A percentile compares a stretch with the other conserved stretches of the same genome.
Conservation (phyloP, 2,329 filamentous ascomycete genomes). For the Phialemonium atrogriseum region DNA sequence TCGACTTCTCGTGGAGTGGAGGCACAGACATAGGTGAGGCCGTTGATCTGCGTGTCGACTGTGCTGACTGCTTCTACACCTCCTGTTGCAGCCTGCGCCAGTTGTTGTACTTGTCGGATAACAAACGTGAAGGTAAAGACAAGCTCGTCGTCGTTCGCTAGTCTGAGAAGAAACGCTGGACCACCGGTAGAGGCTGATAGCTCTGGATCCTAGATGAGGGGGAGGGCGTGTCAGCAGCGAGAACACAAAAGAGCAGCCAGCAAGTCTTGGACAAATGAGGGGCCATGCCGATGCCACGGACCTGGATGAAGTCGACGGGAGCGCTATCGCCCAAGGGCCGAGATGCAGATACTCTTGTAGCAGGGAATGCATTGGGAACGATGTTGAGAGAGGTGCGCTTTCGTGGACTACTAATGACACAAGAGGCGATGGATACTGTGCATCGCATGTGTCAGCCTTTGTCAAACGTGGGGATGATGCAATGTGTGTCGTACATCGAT, state of each 20-base stretch:
- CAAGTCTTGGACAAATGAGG: conserved; percentile 6
- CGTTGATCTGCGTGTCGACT: conserved; percentile 71
- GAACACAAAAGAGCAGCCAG: neutral
- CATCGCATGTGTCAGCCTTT: conserved; percentile 12
- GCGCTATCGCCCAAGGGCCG: conserved; percentile 65
- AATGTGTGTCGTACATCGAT: conserved; percentile 56
- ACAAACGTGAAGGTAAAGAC: conserved; percentile 90
- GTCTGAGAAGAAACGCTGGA: conserved; percentile 75
- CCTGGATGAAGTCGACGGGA: conserved; percentile 87
- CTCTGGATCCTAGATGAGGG: conserved; percentile 64
- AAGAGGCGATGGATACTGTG: conserved; percentile 77
- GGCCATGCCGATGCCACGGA: conserved; percentile 30
- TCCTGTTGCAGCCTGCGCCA: conserved; percentile 30
- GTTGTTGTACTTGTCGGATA: conserved; percentile 44
- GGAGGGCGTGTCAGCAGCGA: neutral
- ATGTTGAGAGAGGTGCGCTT: conserved; percentile 71
- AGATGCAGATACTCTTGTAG: conserved; percentile 65
- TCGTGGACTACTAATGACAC: conserved; percentile 72
- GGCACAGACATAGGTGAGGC: conserved; percentile 86
- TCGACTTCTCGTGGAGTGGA: conserved; percentile 82
- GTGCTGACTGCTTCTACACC: conserved; percentile 40
- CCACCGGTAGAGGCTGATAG: conserved; percentile 32
- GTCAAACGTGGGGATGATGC: conserved; percentile 5
- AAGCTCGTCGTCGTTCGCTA: conserved; percentile 86
- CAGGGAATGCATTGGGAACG: conserved; percentile 79